Conservation (phyloP, 2,329 filamentous ascomycete genomes). For the Geoglossum cookeanum region DNA sequence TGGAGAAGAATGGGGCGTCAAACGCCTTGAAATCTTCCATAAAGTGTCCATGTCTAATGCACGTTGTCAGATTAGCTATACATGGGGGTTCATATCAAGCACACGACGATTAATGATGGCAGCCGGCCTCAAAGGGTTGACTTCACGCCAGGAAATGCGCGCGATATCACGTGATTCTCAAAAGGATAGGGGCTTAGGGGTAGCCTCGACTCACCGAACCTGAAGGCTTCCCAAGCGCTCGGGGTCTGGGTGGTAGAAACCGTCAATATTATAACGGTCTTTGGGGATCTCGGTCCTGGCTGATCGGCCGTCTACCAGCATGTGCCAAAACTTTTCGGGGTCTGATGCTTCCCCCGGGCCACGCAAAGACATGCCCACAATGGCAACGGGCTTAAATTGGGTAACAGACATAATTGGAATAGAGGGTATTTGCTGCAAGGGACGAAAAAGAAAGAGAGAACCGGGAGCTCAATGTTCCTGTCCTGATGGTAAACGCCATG, state of each 20-base stretch:
- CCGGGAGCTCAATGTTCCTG: too few relatives aligned
- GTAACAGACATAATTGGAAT: too few relatives aligned
- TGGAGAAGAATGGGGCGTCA: constrained; percentile 18
- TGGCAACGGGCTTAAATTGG: constrained; percentile 8
- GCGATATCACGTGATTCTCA: too few relatives aligned
- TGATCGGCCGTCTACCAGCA: constrained; percentile 10
- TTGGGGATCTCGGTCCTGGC: constrained; percentile 11
- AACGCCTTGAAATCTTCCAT: constrained; percentile 14
- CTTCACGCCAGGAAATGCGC: too few relatives aligned
- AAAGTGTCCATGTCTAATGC: constrained; percentile 10
- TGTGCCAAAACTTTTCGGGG: constrained; percentile 11
- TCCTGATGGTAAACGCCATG: too few relatives aligned
- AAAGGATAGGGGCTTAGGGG: too few relatives aligned
- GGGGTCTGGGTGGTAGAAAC: constrained; percentile 11
- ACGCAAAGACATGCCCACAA: constrained; percentile 11
- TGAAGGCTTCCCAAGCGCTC: neutral
- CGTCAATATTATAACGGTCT: constrained; percentile 13
- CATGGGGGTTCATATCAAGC: too few relatives aligned
- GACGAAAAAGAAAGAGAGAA: too few relatives aligned
- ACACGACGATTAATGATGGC: too few relatives aligned
- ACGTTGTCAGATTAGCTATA: neutral
- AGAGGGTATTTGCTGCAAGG: too few relatives aligned
- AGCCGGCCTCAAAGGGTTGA: too few relatives aligned
- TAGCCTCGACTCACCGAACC: neutral
- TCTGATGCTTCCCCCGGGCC: constrained; percentile 11